Evolutionary conservation across 306 rosid species (phyloP), one percentile per base, ranked within the genome.

Genomic region (Fragaria vesca): DNA sequence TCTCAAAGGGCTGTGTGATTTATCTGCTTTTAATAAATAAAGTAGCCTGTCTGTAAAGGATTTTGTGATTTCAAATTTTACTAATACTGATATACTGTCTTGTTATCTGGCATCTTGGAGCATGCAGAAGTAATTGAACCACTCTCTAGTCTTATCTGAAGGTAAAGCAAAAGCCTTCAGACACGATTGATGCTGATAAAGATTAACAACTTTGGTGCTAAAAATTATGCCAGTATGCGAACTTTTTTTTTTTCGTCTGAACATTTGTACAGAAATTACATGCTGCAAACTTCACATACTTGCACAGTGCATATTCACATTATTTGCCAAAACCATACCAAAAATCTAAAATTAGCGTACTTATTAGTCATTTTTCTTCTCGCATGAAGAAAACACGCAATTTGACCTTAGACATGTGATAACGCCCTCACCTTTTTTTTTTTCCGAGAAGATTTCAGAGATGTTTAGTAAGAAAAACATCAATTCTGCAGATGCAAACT

Each of bases 11-110:
- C 32, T 40, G 28, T 47, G 36, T 20, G 46, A 38, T 40, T 24
- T 28, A 46, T 61, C 12, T 71, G 77, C 47, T 34, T 74, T 62
- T 11, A 69, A 77, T 54, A 79, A 85, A 46, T 36, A 40, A 4
- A 40, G 4, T 2, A 15, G 10, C 28, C 30, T 47, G 45, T 57
- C 15, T 75, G 79, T 58, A 12, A 26, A 34, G 5, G 62, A 12
- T 36, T 45, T 47, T 8, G 4, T 36, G 55, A 4, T 9, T 16
- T 34, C 43, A 69, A 65, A 24, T 21, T 51, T 16, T 16, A 16
- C 55, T 51, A 15, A 46, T 50, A 62, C 51, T 57, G 71, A 43
- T 57, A 40, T 60, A 26, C 7, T 2, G 38, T 57, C 43, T 51
- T 60, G 38, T 6, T n/a, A 12, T 70, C 12, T 70, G 43, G 20